Evolutionary conservation across 2,329 filamentous ascomycete species (phyloP).

Genomic region (Trichothecium sympodiale): DNA sequence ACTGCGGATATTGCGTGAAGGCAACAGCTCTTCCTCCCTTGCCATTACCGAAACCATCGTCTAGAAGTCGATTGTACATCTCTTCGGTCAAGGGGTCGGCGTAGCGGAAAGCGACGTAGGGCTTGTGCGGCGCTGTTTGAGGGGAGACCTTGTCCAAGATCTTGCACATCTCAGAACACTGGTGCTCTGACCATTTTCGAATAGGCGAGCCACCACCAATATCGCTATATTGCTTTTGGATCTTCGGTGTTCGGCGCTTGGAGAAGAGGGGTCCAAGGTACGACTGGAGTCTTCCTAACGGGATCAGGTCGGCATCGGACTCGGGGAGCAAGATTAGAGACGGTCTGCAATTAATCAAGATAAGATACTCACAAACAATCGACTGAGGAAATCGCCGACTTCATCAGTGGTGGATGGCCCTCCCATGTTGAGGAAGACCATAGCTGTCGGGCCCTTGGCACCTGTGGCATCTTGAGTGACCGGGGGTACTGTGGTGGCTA

Average conservation of each 20-base stretch:
- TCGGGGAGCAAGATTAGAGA: slow-evolving; percentile 23
- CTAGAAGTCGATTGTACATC: slow-evolving; percentile 73
- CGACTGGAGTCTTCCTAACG: slow-evolving; percentile 80
- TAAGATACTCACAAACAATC: slow-evolving; percentile 61
- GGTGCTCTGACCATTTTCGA: slow-evolving; percentile 94
- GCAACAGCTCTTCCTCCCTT: slow-evolving; percentile 89
- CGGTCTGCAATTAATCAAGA: not conserved
- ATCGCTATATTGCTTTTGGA: slow-evolving; percentile 85
- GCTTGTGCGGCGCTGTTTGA: slow-evolving; percentile 90
- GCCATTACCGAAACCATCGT: slow-evolving; percentile 82
- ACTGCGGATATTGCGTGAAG: slow-evolving; percentile 97
- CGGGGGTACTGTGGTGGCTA: slow-evolving; percentile 47
- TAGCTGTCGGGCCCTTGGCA: slow-evolving; percentile 77
- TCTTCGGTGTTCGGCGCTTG: slow-evolving; percentile 82
- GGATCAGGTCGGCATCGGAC: slow-evolving; percentile 90
- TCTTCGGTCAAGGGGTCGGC: slow-evolving; percentile 88
- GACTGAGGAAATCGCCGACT: slow-evolving; percentile 79
- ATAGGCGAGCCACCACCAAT: slow-evolving; percentile 98
- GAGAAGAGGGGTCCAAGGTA: slow-evolving; percentile 88
- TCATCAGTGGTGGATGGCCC: slow-evolving; percentile 81
- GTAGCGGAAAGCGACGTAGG: slow-evolving; percentile 95
- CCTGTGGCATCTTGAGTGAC: slow-evolving; percentile 67
- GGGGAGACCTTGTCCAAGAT: slow-evolving; percentile 83
- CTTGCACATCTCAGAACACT: slow-evolving; percentile 94
- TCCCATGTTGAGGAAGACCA: slow-evolving; percentile 99